Evolutionary conservation across 2,329 filamentous ascomycete genomes (phyloP).

Genomic region (Calonectria crousiana): DNA sequence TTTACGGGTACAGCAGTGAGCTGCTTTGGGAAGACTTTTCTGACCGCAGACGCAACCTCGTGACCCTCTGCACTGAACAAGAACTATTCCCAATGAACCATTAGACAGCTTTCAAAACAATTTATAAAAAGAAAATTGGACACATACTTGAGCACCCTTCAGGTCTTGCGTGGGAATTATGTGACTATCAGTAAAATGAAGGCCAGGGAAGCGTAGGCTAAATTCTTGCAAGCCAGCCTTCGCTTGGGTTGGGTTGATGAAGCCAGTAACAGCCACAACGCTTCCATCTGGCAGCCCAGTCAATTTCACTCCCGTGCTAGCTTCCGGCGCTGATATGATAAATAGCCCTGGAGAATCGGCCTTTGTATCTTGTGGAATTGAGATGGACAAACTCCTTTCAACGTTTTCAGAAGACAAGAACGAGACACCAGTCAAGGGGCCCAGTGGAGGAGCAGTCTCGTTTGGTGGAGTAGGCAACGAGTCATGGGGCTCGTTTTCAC

Average conservation of each 20-base stretch:
- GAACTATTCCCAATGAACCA: background rate
- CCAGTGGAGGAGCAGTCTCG: background rate
- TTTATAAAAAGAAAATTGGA: no score
- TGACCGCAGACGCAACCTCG: background rate
- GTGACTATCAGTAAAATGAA: background rate
- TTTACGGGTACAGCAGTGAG: background rate
- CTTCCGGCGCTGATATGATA: background rate
- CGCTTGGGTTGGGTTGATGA: background rate
- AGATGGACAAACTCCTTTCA: no score
- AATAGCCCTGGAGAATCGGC: background rate
- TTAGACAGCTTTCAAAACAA: background rate
- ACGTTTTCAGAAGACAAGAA: background rate
- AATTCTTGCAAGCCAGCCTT: background rate
- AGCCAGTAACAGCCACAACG: background rate
- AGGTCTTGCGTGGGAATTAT: background rate
- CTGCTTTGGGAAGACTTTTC: background rate
- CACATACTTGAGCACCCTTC: background rate
- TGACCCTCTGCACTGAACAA: background rate
- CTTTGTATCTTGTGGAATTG: no score
- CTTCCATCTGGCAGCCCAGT: background rate
- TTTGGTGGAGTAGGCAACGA: background rate
- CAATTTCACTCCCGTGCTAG: background rate
- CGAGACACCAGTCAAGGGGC: background rate
- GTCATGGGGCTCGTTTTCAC: background rate
- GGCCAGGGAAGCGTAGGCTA: background rate